Evolutionary conservation across 257 asterid genomes (phyloP).

Genomic region (Plantago elongata): DNA sequence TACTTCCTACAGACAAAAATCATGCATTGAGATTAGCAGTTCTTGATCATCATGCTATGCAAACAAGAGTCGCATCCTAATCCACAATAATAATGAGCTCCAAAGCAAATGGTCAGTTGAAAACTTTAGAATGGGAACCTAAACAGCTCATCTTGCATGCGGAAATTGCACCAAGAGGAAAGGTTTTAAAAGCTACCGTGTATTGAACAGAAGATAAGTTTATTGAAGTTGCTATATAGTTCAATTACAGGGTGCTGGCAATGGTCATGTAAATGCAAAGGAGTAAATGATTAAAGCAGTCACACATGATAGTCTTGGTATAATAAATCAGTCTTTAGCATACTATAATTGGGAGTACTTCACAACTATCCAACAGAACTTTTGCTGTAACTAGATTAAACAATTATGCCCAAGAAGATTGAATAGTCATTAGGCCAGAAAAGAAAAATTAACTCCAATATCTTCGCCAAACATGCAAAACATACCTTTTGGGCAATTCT

Average conservation of each 20-base stretch:
- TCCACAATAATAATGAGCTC: too few relatives aligned
- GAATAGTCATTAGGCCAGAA: not conserved
- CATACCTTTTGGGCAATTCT: constrained; percentile 62
- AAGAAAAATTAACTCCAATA: not conserved
- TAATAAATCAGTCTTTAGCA: not conserved
- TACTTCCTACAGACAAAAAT: constrained; percentile 40
- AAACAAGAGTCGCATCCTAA: too few relatives aligned
- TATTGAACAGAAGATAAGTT: too few relatives aligned
- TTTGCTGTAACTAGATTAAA: not conserved
- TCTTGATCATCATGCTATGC: too few relatives aligned
- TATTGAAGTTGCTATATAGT: too few relatives aligned
- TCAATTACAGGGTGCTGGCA: too few relatives aligned
- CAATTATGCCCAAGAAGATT: constrained; percentile 4
- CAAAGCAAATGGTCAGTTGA: too few relatives aligned
- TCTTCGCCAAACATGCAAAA: not conserved
- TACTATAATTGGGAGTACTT: not conserved
- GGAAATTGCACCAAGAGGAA: too few relatives aligned
- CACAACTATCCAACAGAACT: not conserved
- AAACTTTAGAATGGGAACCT: too few relatives aligned
- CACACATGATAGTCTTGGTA: not conserved
- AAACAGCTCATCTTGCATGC: too few relatives aligned
- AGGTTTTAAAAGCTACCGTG: too few relatives aligned
- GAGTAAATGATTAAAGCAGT: not conserved
- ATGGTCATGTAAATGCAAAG: not conserved
- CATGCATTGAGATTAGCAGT: too few relatives aligned